A percentile compares a stretch with the other conserved stretches of the same genome.
Conservation (phyloP, 805 yeast genomes). For the Kodamaea restingae region DNA sequence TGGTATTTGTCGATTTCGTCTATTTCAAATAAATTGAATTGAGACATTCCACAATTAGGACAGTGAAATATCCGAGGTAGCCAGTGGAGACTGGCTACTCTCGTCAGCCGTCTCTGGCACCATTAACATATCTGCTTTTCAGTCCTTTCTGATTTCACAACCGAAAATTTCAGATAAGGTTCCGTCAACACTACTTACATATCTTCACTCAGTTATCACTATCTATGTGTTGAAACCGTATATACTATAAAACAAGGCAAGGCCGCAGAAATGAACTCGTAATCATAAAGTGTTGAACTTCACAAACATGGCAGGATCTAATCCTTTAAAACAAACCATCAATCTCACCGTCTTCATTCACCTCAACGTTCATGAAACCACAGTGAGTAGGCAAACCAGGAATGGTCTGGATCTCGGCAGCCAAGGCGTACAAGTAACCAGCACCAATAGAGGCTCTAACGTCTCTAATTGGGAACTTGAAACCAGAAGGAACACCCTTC, state of each 20-base stretch:
- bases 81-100: no score
- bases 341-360: slow-evolving; percentile 73
- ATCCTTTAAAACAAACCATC: slow-evolving; percentile 62
- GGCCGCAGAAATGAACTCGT: slow-evolving; percentile 8
- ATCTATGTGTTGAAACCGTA: slow-evolving; percentile 8
- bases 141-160: no score
- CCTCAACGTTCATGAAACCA: slow-evolving; percentile 85
- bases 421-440: slow-evolving; percentile 78
- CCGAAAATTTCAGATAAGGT: no score
- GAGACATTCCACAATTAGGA: no score
- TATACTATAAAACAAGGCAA: slow-evolving; percentile 2
- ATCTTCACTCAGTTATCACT: background rate
- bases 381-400: slow-evolving; percentile 85
- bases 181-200: no score
- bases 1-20: no score
- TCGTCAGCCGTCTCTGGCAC: no score
- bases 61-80: no score
- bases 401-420: slow-evolving; percentile 82
- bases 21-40: no score
- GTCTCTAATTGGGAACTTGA: slow-evolving; percentile 77
- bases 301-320: background rate
- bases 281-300: slow-evolving; percentile 10
- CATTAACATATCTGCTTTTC: no score
- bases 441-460: slow-evolving; percentile 78
- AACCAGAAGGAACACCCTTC: slow-evolving; percentile 81